Evolutionary conservation across 352 stramenopile genomes (phyloP).

Genomic region (Phytophthora meadii): DNA sequence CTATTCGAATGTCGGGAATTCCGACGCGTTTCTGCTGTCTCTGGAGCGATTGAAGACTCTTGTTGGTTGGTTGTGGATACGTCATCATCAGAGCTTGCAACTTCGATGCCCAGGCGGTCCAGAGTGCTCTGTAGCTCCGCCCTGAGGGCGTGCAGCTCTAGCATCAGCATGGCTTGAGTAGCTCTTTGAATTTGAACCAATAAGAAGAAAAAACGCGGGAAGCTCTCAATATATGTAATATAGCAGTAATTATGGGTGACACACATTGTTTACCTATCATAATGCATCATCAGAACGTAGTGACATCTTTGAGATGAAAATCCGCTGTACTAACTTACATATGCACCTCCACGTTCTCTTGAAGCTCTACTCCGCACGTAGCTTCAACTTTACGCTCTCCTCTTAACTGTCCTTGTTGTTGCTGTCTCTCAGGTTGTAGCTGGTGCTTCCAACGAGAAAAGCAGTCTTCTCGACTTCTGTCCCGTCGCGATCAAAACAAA

Average conservation of each 20-base stretch:
- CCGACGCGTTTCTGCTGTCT: slow-evolving; percentile 1
- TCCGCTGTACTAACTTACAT: slow-evolving; percentile 47
- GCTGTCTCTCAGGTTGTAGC: slow-evolving; percentile 1
- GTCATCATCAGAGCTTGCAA: neutral
- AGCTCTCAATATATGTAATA: slow-evolving; percentile 2
- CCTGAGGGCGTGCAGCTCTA: slow-evolving; percentile 71
- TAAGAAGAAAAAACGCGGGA: slow-evolving; percentile 27
- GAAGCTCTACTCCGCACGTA: slow-evolving; percentile 1
- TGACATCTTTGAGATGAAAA: slow-evolving; percentile 19
- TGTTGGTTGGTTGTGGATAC: too few relatives aligned
- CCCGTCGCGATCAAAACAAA: slow-evolving; percentile 14
- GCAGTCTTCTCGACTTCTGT: neutral
- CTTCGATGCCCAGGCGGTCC: slow-evolving; percentile 37
- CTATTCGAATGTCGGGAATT: neutral
- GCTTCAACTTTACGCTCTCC: slow-evolving; percentile 14
- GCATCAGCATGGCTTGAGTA: slow-evolving; percentile 31
- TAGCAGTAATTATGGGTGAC: neutral
- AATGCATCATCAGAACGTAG: neutral
- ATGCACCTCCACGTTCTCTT: slow-evolving; percentile 31
- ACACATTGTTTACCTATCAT: neutral
- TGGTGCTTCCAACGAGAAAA: neutral
- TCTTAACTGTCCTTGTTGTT: slow-evolving; percentile 21
- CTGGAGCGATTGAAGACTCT: neutral
- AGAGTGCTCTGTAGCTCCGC: slow-evolving; percentile 63
- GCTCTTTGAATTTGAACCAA: slow-evolving; percentile 33